phyloP scores from a whole-genome alignment of 2,329 filamentous ascomycete species.

The Diplodia scrobiculata region DNA sequence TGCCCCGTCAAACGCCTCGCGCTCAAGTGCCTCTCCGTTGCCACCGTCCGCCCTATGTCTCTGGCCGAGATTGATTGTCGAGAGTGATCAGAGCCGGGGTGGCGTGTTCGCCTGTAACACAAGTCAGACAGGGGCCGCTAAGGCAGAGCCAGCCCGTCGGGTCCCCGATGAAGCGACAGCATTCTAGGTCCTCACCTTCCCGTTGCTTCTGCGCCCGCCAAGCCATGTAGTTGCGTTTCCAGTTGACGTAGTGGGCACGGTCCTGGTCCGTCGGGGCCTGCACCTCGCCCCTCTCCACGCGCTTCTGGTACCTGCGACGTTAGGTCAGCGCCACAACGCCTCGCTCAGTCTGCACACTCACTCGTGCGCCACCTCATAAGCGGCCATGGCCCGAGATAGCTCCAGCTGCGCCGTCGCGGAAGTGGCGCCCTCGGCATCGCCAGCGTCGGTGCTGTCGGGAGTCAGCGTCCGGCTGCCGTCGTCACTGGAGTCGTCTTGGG shows the following conservation, averaged over 20 bases:
- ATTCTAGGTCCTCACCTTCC: neutral
- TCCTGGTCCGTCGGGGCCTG: constrained; percentile 5
- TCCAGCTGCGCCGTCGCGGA: neutral
- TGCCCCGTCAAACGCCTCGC: neutral
- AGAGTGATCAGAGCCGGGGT: constrained; percentile 20
- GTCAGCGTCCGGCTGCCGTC: neutral
- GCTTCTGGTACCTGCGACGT: constrained; percentile 9
- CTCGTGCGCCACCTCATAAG: constrained; percentile 14
- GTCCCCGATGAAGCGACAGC: neutral
- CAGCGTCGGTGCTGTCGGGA: neutral
- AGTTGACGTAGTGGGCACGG: constrained; percentile 9
- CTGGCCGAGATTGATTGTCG: neutral
- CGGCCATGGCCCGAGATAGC: neutral
- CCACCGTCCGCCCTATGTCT: no score
- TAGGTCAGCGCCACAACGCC: neutral
- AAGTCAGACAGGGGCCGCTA: neutral
- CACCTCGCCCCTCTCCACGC: constrained; percentile 2
- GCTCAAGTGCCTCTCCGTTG: neutral
- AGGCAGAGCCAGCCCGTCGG: neutral
- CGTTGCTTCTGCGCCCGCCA: constrained; percentile 7
- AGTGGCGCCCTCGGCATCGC: neutral
- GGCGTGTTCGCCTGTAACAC: neutral
- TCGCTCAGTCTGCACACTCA: neutral
- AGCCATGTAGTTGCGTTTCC: constrained; percentile 13
- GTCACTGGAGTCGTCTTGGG: neutral